These are phyloP conservation scores for Aciculosporium take DNA, from an alignment of 2,329 filamentous ascomycete species.

Conservation along the genomic window DNA sequence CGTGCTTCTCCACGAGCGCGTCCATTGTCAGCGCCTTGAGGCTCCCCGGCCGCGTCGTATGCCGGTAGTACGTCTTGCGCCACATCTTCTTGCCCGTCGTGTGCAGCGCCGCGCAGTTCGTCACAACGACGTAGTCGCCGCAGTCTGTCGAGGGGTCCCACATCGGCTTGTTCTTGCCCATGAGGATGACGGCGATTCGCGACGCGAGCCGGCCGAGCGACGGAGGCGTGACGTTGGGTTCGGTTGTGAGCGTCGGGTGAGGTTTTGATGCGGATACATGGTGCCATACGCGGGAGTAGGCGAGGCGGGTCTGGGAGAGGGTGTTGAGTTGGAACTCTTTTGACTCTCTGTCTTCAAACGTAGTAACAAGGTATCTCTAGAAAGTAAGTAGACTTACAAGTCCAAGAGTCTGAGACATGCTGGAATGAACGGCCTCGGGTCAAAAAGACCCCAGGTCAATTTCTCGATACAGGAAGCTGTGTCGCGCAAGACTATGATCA, in stretches of 20 bases:
- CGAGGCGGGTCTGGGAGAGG: slow-evolving; percentile 63
- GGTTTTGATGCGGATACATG: slow-evolving; percentile 57
- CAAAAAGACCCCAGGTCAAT: slow-evolving; percentile 5
- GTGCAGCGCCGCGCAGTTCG: slow-evolving; percentile 73
- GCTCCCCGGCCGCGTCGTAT: slow-evolving; percentile 79
- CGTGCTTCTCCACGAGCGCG: slow-evolving; percentile 82
- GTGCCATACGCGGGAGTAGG: slow-evolving; percentile 95
- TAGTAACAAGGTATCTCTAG: not conserved
- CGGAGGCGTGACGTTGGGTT: slow-evolving; percentile 46
- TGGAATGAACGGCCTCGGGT: slow-evolving; percentile 15
- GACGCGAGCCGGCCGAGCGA: slow-evolving; percentile 83
- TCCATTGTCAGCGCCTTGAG: slow-evolving; percentile 90
- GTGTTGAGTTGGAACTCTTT: too few species aligned
- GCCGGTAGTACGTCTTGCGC: slow-evolving; percentile 92
- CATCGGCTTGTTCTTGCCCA: slow-evolving; percentile 99
- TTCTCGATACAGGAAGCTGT: not conserved
- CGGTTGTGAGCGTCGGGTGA: slow-evolving; percentile 46
- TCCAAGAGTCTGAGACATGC: slow-evolving; percentile 69
- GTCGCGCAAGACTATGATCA: not conserved
- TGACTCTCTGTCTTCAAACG: too few species aligned
- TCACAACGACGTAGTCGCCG: slow-evolving; percentile 95
- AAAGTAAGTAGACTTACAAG: slow-evolving; percentile 36
- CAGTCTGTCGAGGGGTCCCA: slow-evolving; percentile 96
- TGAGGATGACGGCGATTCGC: slow-evolving; percentile 71
- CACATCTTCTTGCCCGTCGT: slow-evolving; percentile 82